Base-by-base conservation (phyloP, 78 protist genomes). In the Dictyostelium intermedium region DNA sequence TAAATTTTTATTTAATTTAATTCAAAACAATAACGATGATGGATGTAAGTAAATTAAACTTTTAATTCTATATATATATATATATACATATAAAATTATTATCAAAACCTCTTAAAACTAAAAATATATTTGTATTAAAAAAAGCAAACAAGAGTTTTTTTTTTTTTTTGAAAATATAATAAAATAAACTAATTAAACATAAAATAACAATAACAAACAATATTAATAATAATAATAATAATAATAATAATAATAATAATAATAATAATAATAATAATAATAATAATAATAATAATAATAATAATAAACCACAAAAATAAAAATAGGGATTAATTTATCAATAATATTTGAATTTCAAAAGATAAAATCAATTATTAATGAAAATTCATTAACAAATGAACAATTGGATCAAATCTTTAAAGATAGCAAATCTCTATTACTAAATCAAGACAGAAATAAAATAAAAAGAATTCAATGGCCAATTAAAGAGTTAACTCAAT, bases 1-100 rank as follows among this genome's bases (percentile, higher is more conserved):
- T 63, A 76, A 63, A 60, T 87, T 27, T 41, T 25, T 87, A 60
- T 37, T n/a, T 10, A 78, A 87, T 37, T 25, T 45, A 63, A 72
- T 87, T 27, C 34, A 76, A 16, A n/a, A 35, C 30, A 45, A 73
- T n/a, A 30, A 72, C 10, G 34, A 87, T 78, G 76, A 79, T 18
- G 92, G 92, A 39, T 87, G 93, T 87, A 87, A 34, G 93, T 87
- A n/a, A n/a, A 20, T 25, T 27, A 25, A 10, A 10, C 10, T 34
- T 34, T 32, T 18, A 5, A 16, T 72, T 32, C 30, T 30, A 30
- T 61, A n/a, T 7, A 61, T 50, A 50, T 13, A 50, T 16, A 16
- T 50, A 50, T 16, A 50, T 16, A 56, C 20, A 56, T 61, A 61
- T 61, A n/a, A n/a, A n/a, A n/a, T n/a, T n/a, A n/a, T n/a, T n/a